Evolutionary conservation across 2,329 filamentous ascomycete species (phyloP), one percentile per base, ranked within the genome.

Genomic region (Penicillium sp.): DNA sequence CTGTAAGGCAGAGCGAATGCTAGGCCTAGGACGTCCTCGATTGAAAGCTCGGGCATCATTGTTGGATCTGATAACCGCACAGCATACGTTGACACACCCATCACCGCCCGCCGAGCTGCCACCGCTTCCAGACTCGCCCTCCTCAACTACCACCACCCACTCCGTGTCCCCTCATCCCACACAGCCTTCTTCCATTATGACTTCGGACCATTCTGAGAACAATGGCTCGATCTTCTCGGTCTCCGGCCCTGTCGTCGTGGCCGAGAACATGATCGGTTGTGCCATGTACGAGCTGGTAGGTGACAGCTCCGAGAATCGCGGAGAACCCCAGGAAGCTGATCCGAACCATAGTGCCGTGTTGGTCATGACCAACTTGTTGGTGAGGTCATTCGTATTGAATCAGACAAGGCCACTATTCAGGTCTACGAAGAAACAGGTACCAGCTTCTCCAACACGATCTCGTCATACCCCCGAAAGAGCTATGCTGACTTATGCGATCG

Each of bases 241-340:
- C 63, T 88, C 85, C 58, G 84, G 84, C 61, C 93, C 93, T 68
- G 93, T 99, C 79, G 86, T 99, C 65, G 82, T 99, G 63, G 93
- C 92, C 70, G 92, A 97, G 78, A 86, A 96, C 75, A 95, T 99
- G 91, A 89, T 92, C 69, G 93, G 93, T 73, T 93, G 93, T 81
- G 91, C 93, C 73, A 99, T 99, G 93, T 96, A 97, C 83, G 93
- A 99, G 78, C 80, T 99, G 78, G 90, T 90, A 79, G 63, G 83
- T 72, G 46, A 42, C 56, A 53, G 46, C 46, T 42, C 39, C 34
- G 33, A 35, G 18, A 27, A 27, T 16, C 40, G 40, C 31, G 42
- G 19, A 30, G 49, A 44, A 47, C 42, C 35, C 35, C 14, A 28
- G 34, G 36, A 35, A 45, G 19, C 35, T 50, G 38, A 57, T 36